Evolutionary conservation across 352 stramenopile genomes (phyloP).

Genomic region (Pythium pyrilobum): DNA sequence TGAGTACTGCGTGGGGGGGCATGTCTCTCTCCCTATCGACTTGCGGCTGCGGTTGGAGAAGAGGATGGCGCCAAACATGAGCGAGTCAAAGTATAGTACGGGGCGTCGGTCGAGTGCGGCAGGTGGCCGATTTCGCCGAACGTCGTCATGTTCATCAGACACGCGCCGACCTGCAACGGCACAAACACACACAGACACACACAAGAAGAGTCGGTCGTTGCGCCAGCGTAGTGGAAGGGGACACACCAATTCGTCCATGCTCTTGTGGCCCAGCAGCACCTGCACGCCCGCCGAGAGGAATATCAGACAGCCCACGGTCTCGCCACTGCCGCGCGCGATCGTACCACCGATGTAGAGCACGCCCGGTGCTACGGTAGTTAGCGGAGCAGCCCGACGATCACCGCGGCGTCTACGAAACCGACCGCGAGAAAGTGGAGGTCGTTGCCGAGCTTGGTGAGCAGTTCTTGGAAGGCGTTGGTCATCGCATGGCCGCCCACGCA

Average conservation of each 20-base stretch:
- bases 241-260: slow-evolving; percentile 83
- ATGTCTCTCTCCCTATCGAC: too few relatives aligned
- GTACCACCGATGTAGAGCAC: slow-evolving; percentile 83
- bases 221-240: too few relatives aligned
- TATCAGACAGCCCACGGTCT: slow-evolving; percentile 82
- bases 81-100: slow-evolving; percentile 85
- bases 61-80: slow-evolving; percentile 87
- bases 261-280: slow-evolving; percentile 79
- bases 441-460: slow-evolving; percentile 71
- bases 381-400: slow-evolving; percentile 65
- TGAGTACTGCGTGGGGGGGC: too few relatives aligned
- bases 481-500: slow-evolving; percentile 71
- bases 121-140: slow-evolving; percentile 85
- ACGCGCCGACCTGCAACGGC: slow-evolving; percentile 67
- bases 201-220: neutral
- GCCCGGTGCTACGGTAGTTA: slow-evolving; percentile 68
- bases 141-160: slow-evolving; percentile 84
- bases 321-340: slow-evolving; percentile 78
- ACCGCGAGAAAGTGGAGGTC: slow-evolving; percentile 84
- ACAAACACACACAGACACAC: neutral
- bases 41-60: slow-evolving; percentile 81
- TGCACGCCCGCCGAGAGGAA: slow-evolving; percentile 84
- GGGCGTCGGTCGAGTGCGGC: slow-evolving; percentile 70
- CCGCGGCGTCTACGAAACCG: slow-evolving; percentile 74
- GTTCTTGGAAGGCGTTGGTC: slow-evolving; percentile 71